Evolutionary conservation across 768 basidiomycete genomes (phyloP).

Genomic region (Panaeolus cyanescens): DNA sequence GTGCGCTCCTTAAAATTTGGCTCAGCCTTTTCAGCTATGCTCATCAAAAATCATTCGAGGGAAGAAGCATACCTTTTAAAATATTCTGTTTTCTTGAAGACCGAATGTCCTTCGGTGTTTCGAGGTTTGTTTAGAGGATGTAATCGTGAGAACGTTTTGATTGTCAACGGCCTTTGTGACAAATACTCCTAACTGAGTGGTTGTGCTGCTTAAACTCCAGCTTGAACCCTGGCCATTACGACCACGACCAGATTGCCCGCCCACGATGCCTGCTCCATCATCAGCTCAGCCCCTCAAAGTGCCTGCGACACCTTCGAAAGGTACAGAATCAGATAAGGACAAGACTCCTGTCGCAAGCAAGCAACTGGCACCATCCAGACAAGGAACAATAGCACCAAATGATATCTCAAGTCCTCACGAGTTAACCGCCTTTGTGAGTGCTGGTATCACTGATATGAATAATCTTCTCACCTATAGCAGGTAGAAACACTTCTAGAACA

Average conservation of each 20-base stretch:
- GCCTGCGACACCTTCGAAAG: slow-evolving; percentile 56
- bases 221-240: too few species aligned
- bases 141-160: not conserved
- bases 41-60: not conserved
- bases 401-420: slow-evolving; percentile 94
- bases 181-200: not conserved
- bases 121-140: not conserved
- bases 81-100: not conserved
- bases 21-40: not conserved
- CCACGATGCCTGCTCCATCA: slow-evolving; percentile 36
- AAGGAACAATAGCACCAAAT: slow-evolving; percentile 41
- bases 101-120: not conserved
- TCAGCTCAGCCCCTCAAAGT: slow-evolving; percentile 72
- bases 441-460: slow-evolving; percentile 7
- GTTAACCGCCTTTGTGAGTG: slow-evolving; percentile 87
- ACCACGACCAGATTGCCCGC: not conserved
- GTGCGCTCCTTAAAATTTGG: not conserved
- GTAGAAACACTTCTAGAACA: slow-evolving; percentile 88
- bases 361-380: slow-evolving; percentile 38
- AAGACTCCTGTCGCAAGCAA: slow-evolving; percentile 56
- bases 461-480: slow-evolving; percentile 36
- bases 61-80: not conserved
- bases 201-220: not conserved
- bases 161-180: not conserved
- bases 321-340: slow-evolving; percentile 43